Evolutionary conservation across 139 green algal species (phyloP).

Genomic region (Micromonas pusilla): DNA sequence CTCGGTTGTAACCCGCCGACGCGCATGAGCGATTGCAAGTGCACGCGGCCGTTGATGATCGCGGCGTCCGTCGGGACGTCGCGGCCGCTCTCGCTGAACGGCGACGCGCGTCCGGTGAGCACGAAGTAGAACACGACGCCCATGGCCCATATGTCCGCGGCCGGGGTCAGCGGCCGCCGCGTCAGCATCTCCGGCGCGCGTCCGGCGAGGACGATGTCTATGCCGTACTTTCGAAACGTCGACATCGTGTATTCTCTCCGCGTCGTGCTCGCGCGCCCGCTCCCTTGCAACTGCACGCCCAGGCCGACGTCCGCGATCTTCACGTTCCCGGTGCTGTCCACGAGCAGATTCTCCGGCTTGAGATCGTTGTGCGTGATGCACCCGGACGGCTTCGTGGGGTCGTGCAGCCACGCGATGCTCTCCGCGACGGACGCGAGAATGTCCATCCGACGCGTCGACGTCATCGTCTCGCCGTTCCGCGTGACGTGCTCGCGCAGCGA

Average conservation of each 20-base stretch:
- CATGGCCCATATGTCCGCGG: slow-evolving; percentile 29
- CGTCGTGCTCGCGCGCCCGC: neutral
- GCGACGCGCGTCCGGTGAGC: slow-evolving; percentile 1
- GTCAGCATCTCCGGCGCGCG: slow-evolving; percentile 23
- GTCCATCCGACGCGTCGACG: neutral
- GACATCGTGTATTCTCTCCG: slow-evolving; percentile 11
- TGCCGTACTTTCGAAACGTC: slow-evolving; percentile 25
- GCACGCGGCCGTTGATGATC: neutral
- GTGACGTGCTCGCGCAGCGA: slow-evolving; percentile 22
- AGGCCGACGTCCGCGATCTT: slow-evolving; percentile 70
- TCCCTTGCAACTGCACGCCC: slow-evolving; percentile 11
- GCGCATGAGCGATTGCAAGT: slow-evolving; percentile 12
- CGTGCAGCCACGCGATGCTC: slow-evolving; percentile 20
- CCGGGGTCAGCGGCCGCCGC: slow-evolving; percentile 4
- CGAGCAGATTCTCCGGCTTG: slow-evolving; percentile 87
- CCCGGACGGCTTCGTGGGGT: neutral
- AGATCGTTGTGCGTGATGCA: slow-evolving; percentile 66
- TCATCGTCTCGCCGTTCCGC: neutral
- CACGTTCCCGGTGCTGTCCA: slow-evolving; percentile 56
- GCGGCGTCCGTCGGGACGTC: slow-evolving; percentile 1
- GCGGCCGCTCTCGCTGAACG: neutral
- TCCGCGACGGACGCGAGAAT: neutral
- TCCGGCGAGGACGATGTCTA: slow-evolving; percentile 16
- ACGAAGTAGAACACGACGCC: slow-evolving; percentile 28
- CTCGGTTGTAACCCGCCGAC: neutral